phyloP scores from a whole-genome alignment of 1,284 basidiomycete species.

The Sphaerobolus stellatus region DNA sequence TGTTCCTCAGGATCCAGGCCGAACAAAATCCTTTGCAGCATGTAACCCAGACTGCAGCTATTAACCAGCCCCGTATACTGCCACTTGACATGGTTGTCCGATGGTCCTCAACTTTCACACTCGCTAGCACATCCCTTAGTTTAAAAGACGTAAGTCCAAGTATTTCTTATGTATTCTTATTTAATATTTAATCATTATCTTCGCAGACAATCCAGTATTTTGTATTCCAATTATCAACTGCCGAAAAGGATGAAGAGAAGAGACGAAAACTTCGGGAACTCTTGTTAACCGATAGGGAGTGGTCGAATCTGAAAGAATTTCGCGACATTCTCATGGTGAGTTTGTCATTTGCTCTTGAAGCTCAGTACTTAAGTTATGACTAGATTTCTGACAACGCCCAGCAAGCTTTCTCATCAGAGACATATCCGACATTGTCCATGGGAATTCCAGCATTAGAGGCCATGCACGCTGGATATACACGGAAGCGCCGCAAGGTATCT shows the following conservation, averaged over 20 bases:
- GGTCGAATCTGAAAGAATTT: conserved; percentile 28
- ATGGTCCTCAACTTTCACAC: conserved; percentile 42
- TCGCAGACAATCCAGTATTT: conserved; percentile 23
- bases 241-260: conserved; percentile 29
- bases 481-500: neutral
- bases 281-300: conserved; percentile 30
- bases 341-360: conserved; percentile 7
- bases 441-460: conserved; percentile 36
- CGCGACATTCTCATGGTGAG: conserved; percentile 32
- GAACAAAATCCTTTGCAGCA: too few relatives aligned
- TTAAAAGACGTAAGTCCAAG: conserved; percentile 23
- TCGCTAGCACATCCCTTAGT: conserved; percentile 32
- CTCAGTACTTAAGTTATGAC: neutral
- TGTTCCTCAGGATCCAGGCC: conserved; percentile 28
- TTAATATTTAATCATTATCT: neutral
- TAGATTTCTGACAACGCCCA: conserved; percentile 38
- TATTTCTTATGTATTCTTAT: conserved; percentile 9
- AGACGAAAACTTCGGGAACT: conserved; percentile 28
- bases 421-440: conserved; percentile 27
- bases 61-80: conserved; percentile 18
- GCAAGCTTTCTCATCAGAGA: conserved; percentile 41
- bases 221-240: conserved; percentile 26
- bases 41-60: too few relatives aligned
- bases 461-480: conserved; percentile 32
- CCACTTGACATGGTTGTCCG: conserved; percentile 40